A percentile compares a stretch with the other conserved stretches of the same genome.
Evolutionary conservation across 371 early-diverging fungal species (phyloP).

Genomic region (Mucor piriformis): DNA sequence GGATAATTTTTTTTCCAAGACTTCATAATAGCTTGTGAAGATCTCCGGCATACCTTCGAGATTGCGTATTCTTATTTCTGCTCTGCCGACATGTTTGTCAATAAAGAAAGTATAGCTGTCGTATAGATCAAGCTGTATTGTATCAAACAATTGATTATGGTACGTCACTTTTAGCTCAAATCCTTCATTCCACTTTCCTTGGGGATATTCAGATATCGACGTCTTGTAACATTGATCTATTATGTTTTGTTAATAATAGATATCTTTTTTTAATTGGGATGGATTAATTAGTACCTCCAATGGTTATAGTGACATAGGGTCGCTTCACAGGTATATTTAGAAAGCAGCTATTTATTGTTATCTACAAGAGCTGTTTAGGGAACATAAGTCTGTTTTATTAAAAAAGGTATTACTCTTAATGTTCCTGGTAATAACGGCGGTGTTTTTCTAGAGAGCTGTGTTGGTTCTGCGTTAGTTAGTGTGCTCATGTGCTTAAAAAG

Average conservation of each 20-base stretch:
- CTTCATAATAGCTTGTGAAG: conserved; percentile 73
- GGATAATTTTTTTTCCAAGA: conserved; percentile 66
- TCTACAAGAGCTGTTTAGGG: no score
- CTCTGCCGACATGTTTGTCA: conserved; percentile 70
- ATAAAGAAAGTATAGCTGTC: conserved; percentile 61
- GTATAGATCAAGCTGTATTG: conserved; percentile 69
- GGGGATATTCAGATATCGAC: conserved; percentile 55
- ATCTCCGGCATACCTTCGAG: conserved; percentile 69
- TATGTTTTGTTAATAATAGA: neutral
- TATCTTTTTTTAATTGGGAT: neutral
- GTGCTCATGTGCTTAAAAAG: neutral
- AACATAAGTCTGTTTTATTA: no score
- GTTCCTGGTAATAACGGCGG: conserved; percentile 14
- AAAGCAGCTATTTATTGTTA: conserved; percentile 34
- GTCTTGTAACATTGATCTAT: conserved; percentile 69
- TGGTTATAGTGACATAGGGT: conserved; percentile 38
- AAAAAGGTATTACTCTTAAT: conserved; percentile 11
- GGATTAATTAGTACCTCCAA: conserved; percentile 32
- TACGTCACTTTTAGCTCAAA: conserved; percentile 75
- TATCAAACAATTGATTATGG: conserved; percentile 77
- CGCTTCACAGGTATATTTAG: conserved; percentile 35
- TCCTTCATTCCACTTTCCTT: conserved; percentile 72
- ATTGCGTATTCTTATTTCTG: conserved; percentile 66
- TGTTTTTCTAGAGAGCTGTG: neutral
- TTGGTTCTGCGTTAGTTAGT: neutral